A percentile compares a stretch with the other conserved stretches of the same genome.
Evolutionary conservation across 139 green algal species (phyloP).

Genomic region (Cymbomonas tetramitiformis): DNA sequence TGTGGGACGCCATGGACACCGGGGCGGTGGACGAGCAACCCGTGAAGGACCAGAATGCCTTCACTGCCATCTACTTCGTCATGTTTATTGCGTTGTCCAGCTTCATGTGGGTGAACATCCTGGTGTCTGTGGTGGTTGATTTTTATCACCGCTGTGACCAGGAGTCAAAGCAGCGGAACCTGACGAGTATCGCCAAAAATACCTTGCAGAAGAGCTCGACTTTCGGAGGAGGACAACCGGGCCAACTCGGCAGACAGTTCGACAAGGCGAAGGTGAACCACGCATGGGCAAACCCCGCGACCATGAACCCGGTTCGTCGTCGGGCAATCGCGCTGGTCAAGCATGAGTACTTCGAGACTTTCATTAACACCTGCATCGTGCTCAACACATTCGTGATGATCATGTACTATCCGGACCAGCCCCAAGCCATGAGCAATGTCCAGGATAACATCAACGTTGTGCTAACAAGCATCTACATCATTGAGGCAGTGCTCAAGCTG

Average conservation of each 20-base stretch:
- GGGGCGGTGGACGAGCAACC: conserved; percentile 1
- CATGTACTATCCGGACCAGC: conserved; percentile 4
- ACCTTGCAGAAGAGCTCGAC: too few species aligned
- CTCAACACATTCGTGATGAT: conserved; percentile 19
- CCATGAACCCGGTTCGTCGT: not conserved
- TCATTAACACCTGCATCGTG: conserved; percentile 18
- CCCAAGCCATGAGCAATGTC: not conserved
- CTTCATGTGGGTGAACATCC: conserved; percentile 4
- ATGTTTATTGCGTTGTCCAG: not conserved
- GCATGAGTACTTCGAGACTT: conserved; percentile 8
- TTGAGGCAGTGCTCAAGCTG: conserved; percentile 43
- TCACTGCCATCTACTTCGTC: conserved; percentile 4
- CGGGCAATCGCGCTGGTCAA: conserved; percentile 2
- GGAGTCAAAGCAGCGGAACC: too few species aligned
- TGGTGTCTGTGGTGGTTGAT: conserved; percentile 4
- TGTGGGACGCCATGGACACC: conserved; percentile 11
- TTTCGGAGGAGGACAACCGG: conserved; percentile 10
- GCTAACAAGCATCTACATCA: conserved; percentile 43
- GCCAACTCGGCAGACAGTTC: conserved; percentile 5
- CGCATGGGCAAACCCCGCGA: not conserved
- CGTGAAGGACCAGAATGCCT: not conserved
- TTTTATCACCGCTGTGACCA: not conserved
- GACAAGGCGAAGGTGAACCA: too few species aligned
- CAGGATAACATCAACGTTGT: not conserved
- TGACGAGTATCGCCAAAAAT: too few species aligned